Conservation (phyloP, 768 basidiomycete species). For the Lactarius tabidus region DNA sequence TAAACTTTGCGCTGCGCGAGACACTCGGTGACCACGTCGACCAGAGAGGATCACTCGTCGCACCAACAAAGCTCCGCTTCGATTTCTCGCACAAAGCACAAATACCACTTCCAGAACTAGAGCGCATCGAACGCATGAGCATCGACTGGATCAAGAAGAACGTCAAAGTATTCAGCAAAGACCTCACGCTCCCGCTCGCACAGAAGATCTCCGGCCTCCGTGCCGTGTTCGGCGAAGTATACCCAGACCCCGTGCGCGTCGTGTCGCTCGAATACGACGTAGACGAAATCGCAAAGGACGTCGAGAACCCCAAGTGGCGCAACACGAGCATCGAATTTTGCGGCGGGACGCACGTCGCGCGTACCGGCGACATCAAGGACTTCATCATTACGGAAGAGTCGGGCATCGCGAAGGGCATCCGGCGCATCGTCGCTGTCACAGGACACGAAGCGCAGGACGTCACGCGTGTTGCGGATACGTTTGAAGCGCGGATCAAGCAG, state of each 20-base stretch:
- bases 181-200: constrained; percentile 72
- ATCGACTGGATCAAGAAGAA: constrained; percentile 88
- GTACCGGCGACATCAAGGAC: constrained; percentile 95
- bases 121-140: constrained; percentile 78
- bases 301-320: constrained; percentile 89
- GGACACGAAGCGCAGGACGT: constrained; percentile 90
- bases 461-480: constrained; percentile 57
- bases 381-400: constrained; percentile 94
- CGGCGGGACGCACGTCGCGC: constrained; percentile 98
- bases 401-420: constrained; percentile 97
- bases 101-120: constrained; percentile 70
- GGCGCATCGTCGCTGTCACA: constrained; percentile 90
- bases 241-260: constrained; percentile 96
- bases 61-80: constrained; percentile 92
- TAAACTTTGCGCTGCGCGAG: constrained; percentile 91
- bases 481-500: constrained; percentile 58
- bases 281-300: constrained; percentile 79
- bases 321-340: constrained; percentile 94
- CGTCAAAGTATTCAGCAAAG: constrained; percentile 84
- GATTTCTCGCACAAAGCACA: constrained; percentile 97
- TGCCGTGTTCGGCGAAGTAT: constrained; percentile 96
- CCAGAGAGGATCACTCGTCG: constrained; percentile 96
- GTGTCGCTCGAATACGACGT: constrained; percentile 87
- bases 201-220: constrained; percentile 89
- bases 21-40: constrained; percentile 96